Percentiles rank a stretch among this genome's conserved stretches.
Conservation (phyloP, 2,329 filamentous ascomycete genomes). For the Alternaria viburni region DNA sequence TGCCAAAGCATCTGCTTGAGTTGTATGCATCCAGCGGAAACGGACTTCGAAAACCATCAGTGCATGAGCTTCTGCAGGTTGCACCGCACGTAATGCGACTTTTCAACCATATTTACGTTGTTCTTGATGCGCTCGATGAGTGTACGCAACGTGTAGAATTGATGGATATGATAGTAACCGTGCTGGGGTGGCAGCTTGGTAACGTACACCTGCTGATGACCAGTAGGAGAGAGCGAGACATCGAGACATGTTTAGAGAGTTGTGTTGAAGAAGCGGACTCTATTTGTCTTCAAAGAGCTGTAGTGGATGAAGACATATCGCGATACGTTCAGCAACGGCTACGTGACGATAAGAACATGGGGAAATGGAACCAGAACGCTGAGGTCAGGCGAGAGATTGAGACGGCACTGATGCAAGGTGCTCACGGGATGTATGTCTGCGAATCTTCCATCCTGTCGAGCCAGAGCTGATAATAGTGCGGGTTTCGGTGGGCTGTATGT, state of each 20-base stretch:
- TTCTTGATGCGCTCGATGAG: slow-evolving; percentile 41
- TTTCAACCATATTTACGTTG: slow-evolving; percentile 20
- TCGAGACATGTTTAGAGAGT: slow-evolving; percentile 26
- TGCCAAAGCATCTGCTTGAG: slow-evolving; percentile 19
- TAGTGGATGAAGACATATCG: slow-evolving; percentile 38
- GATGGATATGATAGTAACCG: slow-evolving; percentile 25
- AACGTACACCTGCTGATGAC: slow-evolving; percentile 35
- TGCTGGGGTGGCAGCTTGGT: slow-evolving; percentile 28
- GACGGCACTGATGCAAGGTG: slow-evolving; percentile 35
- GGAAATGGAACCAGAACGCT: slow-evolving; percentile 34
- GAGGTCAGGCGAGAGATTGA: slow-evolving; percentile 35
- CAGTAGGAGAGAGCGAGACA: slow-evolving; percentile 38
- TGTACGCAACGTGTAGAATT: slow-evolving; percentile 29
- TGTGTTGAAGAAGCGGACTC: slow-evolving; percentile 16
- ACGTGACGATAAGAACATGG: slow-evolving; percentile 34
- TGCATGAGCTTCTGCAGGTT: slow-evolving; percentile 25
- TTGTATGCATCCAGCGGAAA: slow-evolving; percentile 34
- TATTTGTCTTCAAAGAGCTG: slow-evolving; percentile 28
- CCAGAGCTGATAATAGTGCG: slow-evolving; percentile 4
- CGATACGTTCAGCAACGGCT: slow-evolving; percentile 42
- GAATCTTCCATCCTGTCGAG: neutral
- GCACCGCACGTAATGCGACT: slow-evolving; percentile 33
- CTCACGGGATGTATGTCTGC: slow-evolving; percentile 37
- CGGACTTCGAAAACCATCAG: slow-evolving; percentile 29
- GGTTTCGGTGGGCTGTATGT: slow-evolving; percentile 38